A percentile compares a stretch with the other conserved stretches of the same genome.
Conservation (phyloP, 1,139 yeast species). For the Yamadazyma atmosphaerica region DNA sequence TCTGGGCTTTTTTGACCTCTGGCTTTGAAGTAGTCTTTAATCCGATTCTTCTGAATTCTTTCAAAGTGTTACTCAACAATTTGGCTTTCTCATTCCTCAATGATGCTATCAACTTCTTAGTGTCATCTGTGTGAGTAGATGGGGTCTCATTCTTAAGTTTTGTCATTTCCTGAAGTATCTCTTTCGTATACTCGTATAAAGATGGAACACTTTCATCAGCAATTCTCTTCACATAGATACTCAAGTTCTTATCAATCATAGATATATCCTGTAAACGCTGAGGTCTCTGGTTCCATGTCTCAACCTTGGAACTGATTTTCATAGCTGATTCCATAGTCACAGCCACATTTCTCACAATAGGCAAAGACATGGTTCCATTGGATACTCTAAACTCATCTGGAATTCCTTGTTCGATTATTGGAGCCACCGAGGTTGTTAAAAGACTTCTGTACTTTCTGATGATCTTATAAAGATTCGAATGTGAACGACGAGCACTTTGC, state of each 20-base stretch:
- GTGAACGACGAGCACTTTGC: slow-evolving; percentile 90
- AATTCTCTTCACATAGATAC: slow-evolving; percentile 43
- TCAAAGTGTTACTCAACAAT: slow-evolving; percentile 71
- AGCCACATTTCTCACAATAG: not conserved
- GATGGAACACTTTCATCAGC: slow-evolving; percentile 33
- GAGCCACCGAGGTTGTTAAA: slow-evolving; percentile 52
- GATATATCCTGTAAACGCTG: slow-evolving; percentile 50
- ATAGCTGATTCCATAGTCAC: slow-evolving; percentile 15
- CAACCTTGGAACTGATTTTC: slow-evolving; percentile 22
- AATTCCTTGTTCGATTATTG: slow-evolving; percentile 66
- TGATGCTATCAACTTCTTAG: slow-evolving; percentile 69
- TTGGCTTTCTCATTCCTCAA: slow-evolving; percentile 80
- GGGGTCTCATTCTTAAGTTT: slow-evolving; percentile 79
- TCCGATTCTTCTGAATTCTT: slow-evolving; percentile 75
- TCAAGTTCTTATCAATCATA: slow-evolving; percentile 57
- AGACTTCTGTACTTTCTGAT: slow-evolving; percentile 78
- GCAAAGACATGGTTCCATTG: not conserved
- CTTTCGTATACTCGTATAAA: slow-evolving; percentile 54
- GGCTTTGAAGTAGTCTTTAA: slow-evolving; percentile 64
- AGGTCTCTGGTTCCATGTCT: slow-evolving; percentile 59
- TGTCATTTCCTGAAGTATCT: slow-evolving; percentile 58
- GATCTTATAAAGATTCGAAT: slow-evolving; percentile 76
- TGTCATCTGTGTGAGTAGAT: slow-evolving; percentile 62
- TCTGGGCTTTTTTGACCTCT: slow-evolving; percentile 62
- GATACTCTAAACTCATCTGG: slow-evolving; percentile 16